These are phyloP conservation scores for Fraxinus sp. DNA, from an alignment of 305 asterid species.

Conservation along the genomic window DNA sequence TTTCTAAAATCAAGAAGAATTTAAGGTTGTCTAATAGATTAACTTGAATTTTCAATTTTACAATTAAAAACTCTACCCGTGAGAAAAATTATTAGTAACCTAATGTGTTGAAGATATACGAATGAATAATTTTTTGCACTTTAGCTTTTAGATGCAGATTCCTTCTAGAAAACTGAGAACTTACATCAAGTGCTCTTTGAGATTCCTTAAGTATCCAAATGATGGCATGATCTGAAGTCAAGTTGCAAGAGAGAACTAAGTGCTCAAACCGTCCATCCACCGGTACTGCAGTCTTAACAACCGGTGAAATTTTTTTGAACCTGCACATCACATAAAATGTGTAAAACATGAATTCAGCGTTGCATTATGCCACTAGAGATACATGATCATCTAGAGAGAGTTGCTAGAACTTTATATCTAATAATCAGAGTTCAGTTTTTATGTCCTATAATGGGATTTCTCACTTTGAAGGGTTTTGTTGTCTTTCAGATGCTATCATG, in stretches of 20 bases:
- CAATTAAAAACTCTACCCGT: neutral
- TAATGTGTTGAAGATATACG: neutral
- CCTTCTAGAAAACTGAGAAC: constrained; percentile 30
- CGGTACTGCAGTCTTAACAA: constrained; percentile 89
- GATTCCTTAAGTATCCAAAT: constrained; percentile 74
- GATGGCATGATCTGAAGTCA: constrained; percentile 79
- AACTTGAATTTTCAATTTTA: neutral
- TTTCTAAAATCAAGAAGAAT: neutral
- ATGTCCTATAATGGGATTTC: neutral
- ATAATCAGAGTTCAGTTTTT: neutral
- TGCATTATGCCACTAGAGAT: neutral
- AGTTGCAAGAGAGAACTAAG: constrained; percentile 86
- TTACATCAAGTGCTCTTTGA: constrained; percentile 67
- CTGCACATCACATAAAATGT: constrained; percentile 41
- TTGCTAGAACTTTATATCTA: neutral
- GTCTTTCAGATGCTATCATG: neutral
- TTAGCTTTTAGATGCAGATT: neutral
- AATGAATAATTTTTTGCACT: neutral
- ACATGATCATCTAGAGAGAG: neutral
- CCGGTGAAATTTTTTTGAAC: constrained; percentile 64
- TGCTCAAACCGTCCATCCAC: constrained; percentile 98
- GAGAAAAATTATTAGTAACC: neutral
- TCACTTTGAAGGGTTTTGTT: neutral
- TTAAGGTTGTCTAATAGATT: neutral
- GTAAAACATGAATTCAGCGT: neutral